Percentiles rank a stretch among this genome's conserved stretches.
Evolutionary conservation across 2,329 filamentous ascomycete genomes (phyloP).

Genomic region (Nemania sp.): DNA sequence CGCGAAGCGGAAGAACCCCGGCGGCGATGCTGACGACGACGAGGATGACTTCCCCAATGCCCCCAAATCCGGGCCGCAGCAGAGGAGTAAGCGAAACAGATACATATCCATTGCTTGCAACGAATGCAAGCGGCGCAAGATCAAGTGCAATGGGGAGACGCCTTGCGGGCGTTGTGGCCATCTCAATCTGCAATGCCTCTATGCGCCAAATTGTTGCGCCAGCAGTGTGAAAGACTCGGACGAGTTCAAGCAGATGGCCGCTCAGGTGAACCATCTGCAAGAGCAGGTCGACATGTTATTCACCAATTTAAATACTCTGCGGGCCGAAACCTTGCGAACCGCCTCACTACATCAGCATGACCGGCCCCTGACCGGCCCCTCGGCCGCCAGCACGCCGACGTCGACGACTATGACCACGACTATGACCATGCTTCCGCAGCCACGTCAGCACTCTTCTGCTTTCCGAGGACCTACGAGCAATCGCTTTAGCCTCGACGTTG

Average conservation of each 20-base stretch:
- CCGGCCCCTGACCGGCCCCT: conserved; percentile 53
- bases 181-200: conserved; percentile 74
- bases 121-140: conserved; percentile 80
- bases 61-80: conserved; percentile 47
- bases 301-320: conserved; percentile 76
- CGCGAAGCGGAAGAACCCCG: conserved; percentile 47
- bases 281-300: conserved; percentile 86
- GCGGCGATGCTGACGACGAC: conserved; percentile 30
- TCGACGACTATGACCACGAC: conserved; percentile 58
- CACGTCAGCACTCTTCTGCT: conserved; percentile 74
- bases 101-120: conserved; percentile 75
- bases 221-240: conserved; percentile 93
- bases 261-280: conserved; percentile 80
- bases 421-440: conserved; percentile 60
- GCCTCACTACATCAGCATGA: conserved; percentile 52
- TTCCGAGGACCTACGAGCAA: conserved; percentile 90
- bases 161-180: conserved; percentile 77
- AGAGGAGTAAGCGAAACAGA: conserved; percentile 71
- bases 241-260: conserved; percentile 85
- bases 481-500: conserved; percentile 86
- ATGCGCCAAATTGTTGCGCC: conserved; percentile 74
- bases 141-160: conserved; percentile 79
- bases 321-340: conserved; percentile 62
- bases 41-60: conserved; percentile 44
- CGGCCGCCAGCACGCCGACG: conserved; percentile 57